Base-by-base conservation (phyloP, 768 basidiomycete genomes). In the Rubroboletus satanas region DNA sequence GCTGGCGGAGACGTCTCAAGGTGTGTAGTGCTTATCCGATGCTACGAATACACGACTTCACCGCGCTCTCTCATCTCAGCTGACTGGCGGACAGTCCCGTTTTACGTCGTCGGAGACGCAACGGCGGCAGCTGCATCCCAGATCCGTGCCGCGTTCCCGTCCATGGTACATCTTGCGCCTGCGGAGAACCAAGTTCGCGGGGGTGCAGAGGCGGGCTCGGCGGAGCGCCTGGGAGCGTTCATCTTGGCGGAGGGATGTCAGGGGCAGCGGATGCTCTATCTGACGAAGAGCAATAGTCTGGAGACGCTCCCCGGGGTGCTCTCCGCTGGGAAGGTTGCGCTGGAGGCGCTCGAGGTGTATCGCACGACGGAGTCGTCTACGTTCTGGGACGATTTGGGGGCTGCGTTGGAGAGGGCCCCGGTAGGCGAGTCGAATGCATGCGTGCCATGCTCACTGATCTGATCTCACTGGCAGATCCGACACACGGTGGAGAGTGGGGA, bases 261-360 rank as follows among this genome's bases (percentile, higher is more conserved):
- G 6, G 57, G 33, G 5, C 58, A 33, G 33, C 60, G 51, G 26
- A 64, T 94, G 45, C 67, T 94, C 7, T 93, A 91, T 66, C 77
- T 96, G 9, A 90, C 84, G 11, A 92, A 92, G 21, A 93, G 94
- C 77, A 95, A 93, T 75, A 92, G 90, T 55, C 76, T 82, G 17
- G 88, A 91, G 57, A 85, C 81, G 0, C 69, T 93, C 2, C 71
- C 81, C 0, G 71, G 57, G 15, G 75, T 84, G 9, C 71, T 93
- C 36, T 53, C 57, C 0, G 73, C 73, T 0, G 78, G 72, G 0
- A 75, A 75, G 1, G 65, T 89, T 2, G 60, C 61, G 33, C 65
- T 88, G 31, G 72, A 76, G 5, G 55, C 75, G 12, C 61, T 91
- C 11, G 80, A 87, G 65, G 89, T 90, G 9, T 93, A 93, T 62